Evolutionary conservation across 2,329 filamentous ascomycete species (phyloP).

Genomic region (Penicillium vulpinum): DNA sequence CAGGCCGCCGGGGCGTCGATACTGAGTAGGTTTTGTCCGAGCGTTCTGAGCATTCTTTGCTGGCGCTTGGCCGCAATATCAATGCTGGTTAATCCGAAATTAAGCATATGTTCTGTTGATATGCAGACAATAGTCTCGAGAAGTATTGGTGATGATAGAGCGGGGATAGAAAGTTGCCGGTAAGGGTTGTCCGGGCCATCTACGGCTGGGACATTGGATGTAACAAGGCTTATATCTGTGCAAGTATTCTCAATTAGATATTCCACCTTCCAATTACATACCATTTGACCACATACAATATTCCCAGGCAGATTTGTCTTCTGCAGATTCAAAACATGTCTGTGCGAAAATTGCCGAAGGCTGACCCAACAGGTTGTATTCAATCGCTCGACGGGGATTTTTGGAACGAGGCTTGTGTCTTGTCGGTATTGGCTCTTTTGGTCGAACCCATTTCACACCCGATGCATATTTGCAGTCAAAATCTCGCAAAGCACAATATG

Average conservation of each 20-base stretch:
- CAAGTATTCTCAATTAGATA: background rate
- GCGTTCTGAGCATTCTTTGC: conserved; percentile 22
- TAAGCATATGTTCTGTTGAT: conserved; percentile 28
- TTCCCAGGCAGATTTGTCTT: conserved; percentile 24
- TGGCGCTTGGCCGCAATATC: conserved; percentile 22
- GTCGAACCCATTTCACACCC: conserved; percentile 21
- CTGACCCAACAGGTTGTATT: background rate
- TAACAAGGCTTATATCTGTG: conserved; percentile 25
- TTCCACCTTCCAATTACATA: background rate
- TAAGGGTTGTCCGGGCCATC: conserved; percentile 27
- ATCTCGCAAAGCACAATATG: conserved; percentile 12
- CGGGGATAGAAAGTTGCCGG: conserved; percentile 22
- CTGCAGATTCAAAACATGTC: conserved; percentile 14
- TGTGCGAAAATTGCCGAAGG: conserved; percentile 7
- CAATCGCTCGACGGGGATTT: background rate
- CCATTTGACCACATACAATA: conserved; percentile 16
- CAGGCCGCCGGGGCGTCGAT: conserved; percentile 2
- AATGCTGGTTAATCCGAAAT: conserved; percentile 23
- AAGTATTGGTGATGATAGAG: conserved; percentile 22
- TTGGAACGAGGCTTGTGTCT: conserved; percentile 19
- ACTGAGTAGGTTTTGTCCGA: conserved; percentile 19
- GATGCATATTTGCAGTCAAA: conserved; percentile 21
- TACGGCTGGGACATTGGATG: conserved; percentile 24
- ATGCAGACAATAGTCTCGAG: conserved; percentile 27
- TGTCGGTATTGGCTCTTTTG: conserved; percentile 12